Base-by-base conservation (phyloP, 306 rosid genomes). In the Cercis canadensis region DNA sequence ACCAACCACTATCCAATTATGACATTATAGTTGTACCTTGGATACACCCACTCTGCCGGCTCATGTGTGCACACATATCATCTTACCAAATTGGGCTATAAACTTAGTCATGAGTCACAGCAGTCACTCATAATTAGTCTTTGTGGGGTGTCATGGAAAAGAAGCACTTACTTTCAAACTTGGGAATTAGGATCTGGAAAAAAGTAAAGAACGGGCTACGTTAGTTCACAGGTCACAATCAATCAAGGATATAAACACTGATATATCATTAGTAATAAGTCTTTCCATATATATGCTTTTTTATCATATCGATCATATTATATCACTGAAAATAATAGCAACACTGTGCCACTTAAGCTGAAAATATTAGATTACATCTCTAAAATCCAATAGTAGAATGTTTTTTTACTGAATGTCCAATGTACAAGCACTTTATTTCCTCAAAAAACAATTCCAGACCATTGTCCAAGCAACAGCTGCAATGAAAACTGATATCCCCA, bases 361-460 rank as follows among this genome's bases (percentile, higher is more conserved):
- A 81, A 78, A 72, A 50, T 69, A 80, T 24, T 57, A 84, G 73
- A 84, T 88, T 83, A 47, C 95, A 83, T 83, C 95, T 84, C 75
- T 57, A 86, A 77, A 76, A 81, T 73, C 84, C 79, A 55, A 72
- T 57, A 57, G 49, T 37, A 62, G 68, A 65, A 69, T 74, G 66
- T 34, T 57, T 18, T 32, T 24, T 78, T 75, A 55, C 59, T 77
- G 71, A 65, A 78, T 72, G 81, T 83, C 83, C 89, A 87, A 87
- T 88, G 89, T 85, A 78, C 75, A 72, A 67, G 82, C 97, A 88
- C 89, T 84, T 53, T n/a, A 66, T 59, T 43, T 75, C 12, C 39
- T 59, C 57, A 18, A 49, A 10, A 37, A 47, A 73, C 53, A 56
- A 79, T 60, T 61, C n/a, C n/a, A n/a, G n/a, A n/a, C n/a, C n/a